Evolutionary conservation across 1,284 basidiomycete genomes (phyloP).

Genomic region (Rhodotorula sp.): DNA sequence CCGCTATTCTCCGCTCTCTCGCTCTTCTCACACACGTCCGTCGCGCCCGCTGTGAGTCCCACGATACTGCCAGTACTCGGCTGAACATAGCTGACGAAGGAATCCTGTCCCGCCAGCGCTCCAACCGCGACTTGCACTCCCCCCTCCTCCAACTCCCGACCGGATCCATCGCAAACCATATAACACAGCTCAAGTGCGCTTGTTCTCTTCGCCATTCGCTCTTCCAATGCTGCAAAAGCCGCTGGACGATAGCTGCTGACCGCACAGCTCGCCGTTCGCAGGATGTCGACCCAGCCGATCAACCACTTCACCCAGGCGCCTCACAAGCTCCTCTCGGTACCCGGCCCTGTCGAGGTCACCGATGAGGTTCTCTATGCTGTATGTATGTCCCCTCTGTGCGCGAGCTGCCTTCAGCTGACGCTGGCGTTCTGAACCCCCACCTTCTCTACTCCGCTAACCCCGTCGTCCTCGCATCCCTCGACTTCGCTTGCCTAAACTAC

Average conservation of each 20-base stretch:
- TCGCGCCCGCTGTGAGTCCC: too few species aligned
- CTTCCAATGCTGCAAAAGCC: too few species aligned
- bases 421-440: background rate
- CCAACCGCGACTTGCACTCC: too few species aligned
- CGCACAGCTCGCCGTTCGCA: background rate
- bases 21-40: too few species aligned
- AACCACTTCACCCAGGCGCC: slow-evolving; percentile 32
- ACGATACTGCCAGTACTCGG: too few species aligned
- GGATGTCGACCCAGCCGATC: background rate
- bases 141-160: too few species aligned
- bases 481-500: too few species aligned
- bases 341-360: slow-evolving; percentile 76
- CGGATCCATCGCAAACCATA: too few species aligned
- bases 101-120: too few species aligned
- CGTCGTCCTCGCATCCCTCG: background rate
- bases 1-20: too few species aligned
- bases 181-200: slow-evolving; percentile 55
- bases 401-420: slow-evolving; percentile 36
- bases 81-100: too few species aligned
- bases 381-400: slow-evolving; percentile 50
- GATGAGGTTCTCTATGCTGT: slow-evolving; percentile 57
- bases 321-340: slow-evolving; percentile 56
- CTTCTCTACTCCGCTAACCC: background rate
- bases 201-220: slow-evolving; percentile 65
- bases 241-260: too few species aligned